A percentile compares a stretch with the other conserved stretches of the same genome.
Evolutionary conservation across 1,284 basidiomycete species (phyloP).

Genomic region (Fomitiporia mediterranea): DNA sequence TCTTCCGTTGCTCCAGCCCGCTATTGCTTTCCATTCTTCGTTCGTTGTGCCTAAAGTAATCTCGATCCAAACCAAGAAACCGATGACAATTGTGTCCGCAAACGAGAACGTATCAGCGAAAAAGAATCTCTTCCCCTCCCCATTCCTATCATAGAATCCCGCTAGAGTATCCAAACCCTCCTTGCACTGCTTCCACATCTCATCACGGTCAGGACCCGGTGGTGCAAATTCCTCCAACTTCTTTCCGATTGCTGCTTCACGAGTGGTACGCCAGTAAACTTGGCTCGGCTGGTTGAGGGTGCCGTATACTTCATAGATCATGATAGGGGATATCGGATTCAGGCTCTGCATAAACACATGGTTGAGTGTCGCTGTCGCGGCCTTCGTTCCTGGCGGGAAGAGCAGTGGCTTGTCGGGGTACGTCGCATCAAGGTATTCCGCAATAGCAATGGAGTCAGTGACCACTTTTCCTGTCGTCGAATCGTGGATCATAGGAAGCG

Average conservation of each 20-base stretch:
- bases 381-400: constrained; percentile 7
- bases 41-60: constrained; percentile 32
- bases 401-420: constrained; percentile 19
- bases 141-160: constrained; percentile 24
- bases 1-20: constrained; percentile 33
- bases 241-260: constrained; percentile 32
- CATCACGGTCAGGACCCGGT: constrained; percentile 3
- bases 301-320: background rate
- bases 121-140: constrained; percentile 24
- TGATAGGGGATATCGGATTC: background rate
- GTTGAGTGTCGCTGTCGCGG: constrained; percentile 1
- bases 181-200: constrained; percentile 31
- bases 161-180: constrained; percentile 29
- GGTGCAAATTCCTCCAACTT: constrained; percentile 33
- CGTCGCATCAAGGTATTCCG: constrained; percentile 22
- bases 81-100: constrained; percentile 34
- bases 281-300: constrained; percentile 29
- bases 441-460: constrained; percentile 22
- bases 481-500: constrained; percentile 21
- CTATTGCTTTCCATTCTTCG: constrained; percentile 35
- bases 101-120: constrained; percentile 30
- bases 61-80: constrained; percentile 30
- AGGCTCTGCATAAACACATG: background rate
- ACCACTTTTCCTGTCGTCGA: constrained; percentile 16
- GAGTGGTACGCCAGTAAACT: constrained; percentile 36